Percentiles rank a stretch among this genome's conserved stretches.
phyloP scores from a whole-genome alignment of 1,284 basidiomycete genomes.

The Lignosus rhinocerotis region DNA sequence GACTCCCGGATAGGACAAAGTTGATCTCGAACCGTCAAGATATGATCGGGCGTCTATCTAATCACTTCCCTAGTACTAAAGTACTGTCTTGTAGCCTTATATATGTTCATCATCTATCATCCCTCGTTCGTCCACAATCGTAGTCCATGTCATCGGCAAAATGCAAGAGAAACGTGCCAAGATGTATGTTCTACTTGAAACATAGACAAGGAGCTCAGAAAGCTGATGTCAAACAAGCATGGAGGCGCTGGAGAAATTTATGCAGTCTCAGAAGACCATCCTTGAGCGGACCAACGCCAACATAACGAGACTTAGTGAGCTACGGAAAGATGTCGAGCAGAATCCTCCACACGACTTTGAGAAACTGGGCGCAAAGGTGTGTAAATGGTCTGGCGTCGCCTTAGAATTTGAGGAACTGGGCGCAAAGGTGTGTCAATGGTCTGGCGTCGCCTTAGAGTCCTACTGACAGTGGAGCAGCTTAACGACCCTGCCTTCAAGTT shows the following conservation, averaged over 20 bases:
- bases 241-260: slow-evolving; percentile 65
- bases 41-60: not conserved
- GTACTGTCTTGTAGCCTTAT: not conserved
- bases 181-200: slow-evolving; percentile 43
- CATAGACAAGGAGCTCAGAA: not conserved
- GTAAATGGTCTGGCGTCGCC: not conserved
- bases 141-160: slow-evolving; percentile 30
- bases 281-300: slow-evolving; percentile 61
- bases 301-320: slow-evolving; percentile 51
- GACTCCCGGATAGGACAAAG: no score
- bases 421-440: slow-evolving; percentile 34
- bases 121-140: not conserved
- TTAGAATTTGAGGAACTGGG: no score
- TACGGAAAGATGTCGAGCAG: slow-evolving; percentile 40
- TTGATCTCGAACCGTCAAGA: not conserved
- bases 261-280: slow-evolving; percentile 57
- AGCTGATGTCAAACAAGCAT: slow-evolving; percentile 40
- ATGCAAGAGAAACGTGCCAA: slow-evolving; percentile 62
- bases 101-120: not conserved
- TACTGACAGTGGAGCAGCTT: slow-evolving; percentile 18
- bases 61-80: not conserved
- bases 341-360: slow-evolving; percentile 35
- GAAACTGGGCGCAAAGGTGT: slow-evolving; percentile 37
- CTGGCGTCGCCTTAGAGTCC: not conserved
- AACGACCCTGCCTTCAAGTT: slow-evolving; percentile 37